Conservation (phyloP, 768 basidiomycete species). For the Tulasnella sp. region DNA sequence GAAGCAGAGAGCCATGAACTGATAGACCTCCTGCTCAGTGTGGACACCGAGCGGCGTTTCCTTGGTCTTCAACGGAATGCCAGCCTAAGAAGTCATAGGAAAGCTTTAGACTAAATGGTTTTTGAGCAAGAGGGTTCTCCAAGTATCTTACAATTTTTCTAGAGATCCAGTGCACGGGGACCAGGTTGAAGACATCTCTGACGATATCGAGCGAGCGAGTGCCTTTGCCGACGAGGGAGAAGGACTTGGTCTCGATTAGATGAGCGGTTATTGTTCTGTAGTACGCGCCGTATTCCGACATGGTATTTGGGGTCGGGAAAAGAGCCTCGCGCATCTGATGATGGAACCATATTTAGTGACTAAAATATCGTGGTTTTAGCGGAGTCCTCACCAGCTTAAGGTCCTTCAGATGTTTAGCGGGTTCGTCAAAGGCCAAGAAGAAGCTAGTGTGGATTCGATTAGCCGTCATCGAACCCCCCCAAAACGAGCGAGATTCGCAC, state of each 20-base stretch:
- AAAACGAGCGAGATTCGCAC: background rate
- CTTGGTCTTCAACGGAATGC: conserved; percentile 13
- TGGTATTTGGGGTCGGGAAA: conserved; percentile 14
- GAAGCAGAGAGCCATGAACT: conserved; percentile 63
- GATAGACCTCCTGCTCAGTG: conserved; percentile 53
- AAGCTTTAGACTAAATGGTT: conserved; percentile 21
- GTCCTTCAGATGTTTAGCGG: conserved; percentile 33
- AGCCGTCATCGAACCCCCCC: background rate
- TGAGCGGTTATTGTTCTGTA: conserved; percentile 26
- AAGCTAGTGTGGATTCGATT: conserved; percentile 22
- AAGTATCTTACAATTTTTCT: conserved; percentile 43
- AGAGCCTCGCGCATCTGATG: conserved; percentile 22
- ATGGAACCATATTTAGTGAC: background rate
- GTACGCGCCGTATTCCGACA: conserved; percentile 26
- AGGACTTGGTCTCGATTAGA: conserved; percentile 30
- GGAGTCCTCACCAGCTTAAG: conserved; percentile 20
- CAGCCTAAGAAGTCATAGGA: background rate
- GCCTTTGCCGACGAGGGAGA: conserved; percentile 29
- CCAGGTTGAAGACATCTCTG: conserved; percentile 54
- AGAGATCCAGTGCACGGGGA: conserved; percentile 56
- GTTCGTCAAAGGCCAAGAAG: conserved; percentile 37
- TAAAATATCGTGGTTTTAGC: background rate
- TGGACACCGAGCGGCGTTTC: conserved; percentile 46
- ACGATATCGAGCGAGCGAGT: conserved; percentile 49
- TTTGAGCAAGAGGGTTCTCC: background rate